A percentile compares a stretch with the other conserved stretches of the same genome.
Evolutionary conservation across 352 stramenopile species (phyloP).

Genomic region (Globisporangium alternatum): DNA sequence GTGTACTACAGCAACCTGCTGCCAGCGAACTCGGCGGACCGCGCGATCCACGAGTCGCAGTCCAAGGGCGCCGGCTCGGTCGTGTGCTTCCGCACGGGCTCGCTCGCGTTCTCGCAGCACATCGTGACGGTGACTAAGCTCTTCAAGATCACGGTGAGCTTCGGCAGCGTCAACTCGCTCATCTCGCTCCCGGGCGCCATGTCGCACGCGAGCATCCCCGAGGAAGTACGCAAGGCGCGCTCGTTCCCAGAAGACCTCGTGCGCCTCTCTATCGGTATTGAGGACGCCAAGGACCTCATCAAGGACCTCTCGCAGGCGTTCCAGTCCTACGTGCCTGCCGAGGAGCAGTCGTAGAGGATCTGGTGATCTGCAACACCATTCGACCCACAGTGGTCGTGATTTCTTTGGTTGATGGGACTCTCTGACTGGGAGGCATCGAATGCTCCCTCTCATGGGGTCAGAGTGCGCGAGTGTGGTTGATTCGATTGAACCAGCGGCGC

Average conservation of each 20-base stretch:
- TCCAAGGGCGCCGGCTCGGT: conserved; percentile 85
- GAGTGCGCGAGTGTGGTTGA: conserved; percentile 7
- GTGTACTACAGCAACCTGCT: conserved; percentile 93
- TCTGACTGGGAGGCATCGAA: conserved; percentile 9
- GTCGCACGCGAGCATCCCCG: conserved; percentile 94
- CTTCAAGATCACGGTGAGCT: conserved; percentile 94
- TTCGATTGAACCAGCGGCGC: background rate
- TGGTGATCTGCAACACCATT: background rate
- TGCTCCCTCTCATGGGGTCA: conserved; percentile 19
- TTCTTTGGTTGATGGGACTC: conserved; percentile 16
- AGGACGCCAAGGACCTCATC: conserved; percentile 93
- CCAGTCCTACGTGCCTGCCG: conserved; percentile 60
- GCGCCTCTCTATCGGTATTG: conserved; percentile 93
- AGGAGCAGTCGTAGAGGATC: conserved; percentile 6
- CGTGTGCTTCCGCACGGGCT: conserved; percentile 88
- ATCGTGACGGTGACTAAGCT: conserved; percentile 91
- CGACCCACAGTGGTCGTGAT: background rate
- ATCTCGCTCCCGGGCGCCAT: conserved; percentile 92
- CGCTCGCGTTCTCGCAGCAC: conserved; percentile 85
- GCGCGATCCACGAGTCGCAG: conserved; percentile 86
- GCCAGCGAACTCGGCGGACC: conserved; percentile 52
- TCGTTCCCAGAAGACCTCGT: conserved; percentile 94
- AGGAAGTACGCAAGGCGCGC: conserved; percentile 88
- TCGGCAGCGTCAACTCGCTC: conserved; percentile 91
- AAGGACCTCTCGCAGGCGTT: conserved; percentile 91